Percentiles rank a stretch among this genome's conserved stretches.
Conservation (phyloP, 2,329 filamentous ascomycete species). For the Leptoxyphium fumago region DNA sequence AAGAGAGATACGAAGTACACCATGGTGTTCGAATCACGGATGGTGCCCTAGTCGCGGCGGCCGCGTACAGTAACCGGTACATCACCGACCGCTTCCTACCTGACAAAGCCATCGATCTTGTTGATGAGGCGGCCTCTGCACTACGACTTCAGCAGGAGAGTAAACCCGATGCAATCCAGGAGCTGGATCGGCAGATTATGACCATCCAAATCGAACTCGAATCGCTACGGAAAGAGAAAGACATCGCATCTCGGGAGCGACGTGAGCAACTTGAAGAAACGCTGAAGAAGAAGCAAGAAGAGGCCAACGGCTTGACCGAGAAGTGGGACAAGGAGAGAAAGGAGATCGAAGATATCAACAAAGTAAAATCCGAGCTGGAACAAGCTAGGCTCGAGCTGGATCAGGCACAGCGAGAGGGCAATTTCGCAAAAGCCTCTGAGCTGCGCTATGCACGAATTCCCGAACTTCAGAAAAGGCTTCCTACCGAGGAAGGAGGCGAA, state of each 20-base stretch:
- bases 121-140: conserved; percentile 88
- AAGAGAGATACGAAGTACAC: conserved; percentile 93
- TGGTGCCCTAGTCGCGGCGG: conserved; percentile 77
- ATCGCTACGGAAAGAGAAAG: conserved; percentile 84
- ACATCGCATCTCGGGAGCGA: conserved; percentile 75
- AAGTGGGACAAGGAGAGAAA: conserved; percentile 82
- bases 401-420: conserved; percentile 69
- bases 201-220: conserved; percentile 95
- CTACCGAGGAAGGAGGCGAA: conserved; percentile 51
- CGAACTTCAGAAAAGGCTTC: conserved; percentile 60
- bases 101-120: conserved; percentile 92
- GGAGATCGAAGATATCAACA: conserved; percentile 78
- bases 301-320: conserved; percentile 58
- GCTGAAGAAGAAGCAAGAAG: conserved; percentile 61
- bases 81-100: conserved; percentile 92
- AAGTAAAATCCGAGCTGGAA: conserved; percentile 76
- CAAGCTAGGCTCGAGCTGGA: conserved; percentile 74
- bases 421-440: conserved; percentile 84
- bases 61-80: conserved; percentile 85
- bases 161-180: conserved; percentile 87
- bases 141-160: conserved; percentile 88
- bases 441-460: conserved; percentile 81
- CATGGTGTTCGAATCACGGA: conserved; percentile 94
- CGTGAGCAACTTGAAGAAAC: conserved; percentile 71
- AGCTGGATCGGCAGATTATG: conserved; percentile 87